Percentiles rank a stretch among this genome's conserved stretches.
Conservation (phyloP, 768 basidiomycete species). For the Phylloporus rhodoxanthus region DNA sequence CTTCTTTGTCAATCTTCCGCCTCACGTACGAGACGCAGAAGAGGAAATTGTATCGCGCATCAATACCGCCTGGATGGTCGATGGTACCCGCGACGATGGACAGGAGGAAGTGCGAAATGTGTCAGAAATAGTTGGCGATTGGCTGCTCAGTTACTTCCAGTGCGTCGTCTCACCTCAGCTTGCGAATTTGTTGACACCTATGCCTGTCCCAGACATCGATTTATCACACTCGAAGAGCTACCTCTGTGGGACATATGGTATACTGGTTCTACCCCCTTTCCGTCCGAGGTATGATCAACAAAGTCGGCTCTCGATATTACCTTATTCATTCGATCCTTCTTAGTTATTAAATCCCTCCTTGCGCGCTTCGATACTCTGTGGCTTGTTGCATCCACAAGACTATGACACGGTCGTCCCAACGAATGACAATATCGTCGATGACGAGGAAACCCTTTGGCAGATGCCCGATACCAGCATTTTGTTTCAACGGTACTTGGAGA, state of each 20-base stretch:
- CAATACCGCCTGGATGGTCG: constrained; percentile 14
- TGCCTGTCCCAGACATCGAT: constrained; percentile 32
- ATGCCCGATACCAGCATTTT: constrained; percentile 74
- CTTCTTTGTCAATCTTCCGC: constrained; percentile 34
- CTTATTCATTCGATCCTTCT: not conserved
- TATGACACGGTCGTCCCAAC: constrained; percentile 26
- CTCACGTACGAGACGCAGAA: constrained; percentile 32
- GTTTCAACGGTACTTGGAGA: constrained; percentile 70
- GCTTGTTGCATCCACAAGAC: constrained; percentile 54
- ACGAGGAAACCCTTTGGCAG: constrained; percentile 38
- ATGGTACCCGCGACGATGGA: constrained; percentile 17
- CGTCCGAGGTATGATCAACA: constrained; percentile 49
- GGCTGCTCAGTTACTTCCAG: constrained; percentile 49
- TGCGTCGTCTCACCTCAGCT: constrained; percentile 23
- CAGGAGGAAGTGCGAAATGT: constrained; percentile 14
- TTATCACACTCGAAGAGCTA: constrained; percentile 44
- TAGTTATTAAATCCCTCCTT: constrained; percentile 69
- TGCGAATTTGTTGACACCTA: not conserved
- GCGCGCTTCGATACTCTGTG: constrained; percentile 55
- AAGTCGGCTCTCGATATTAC: not conserved
- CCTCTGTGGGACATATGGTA: constrained; percentile 71
- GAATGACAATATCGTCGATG: constrained; percentile 17
- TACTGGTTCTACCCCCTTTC: constrained; percentile 57
- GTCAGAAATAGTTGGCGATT: constrained; percentile 36
- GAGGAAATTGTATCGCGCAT: constrained; percentile 26